Conservation (phyloP, 2,329 filamentous ascomycete genomes). For the Fusarium tjaetaba region DNA sequence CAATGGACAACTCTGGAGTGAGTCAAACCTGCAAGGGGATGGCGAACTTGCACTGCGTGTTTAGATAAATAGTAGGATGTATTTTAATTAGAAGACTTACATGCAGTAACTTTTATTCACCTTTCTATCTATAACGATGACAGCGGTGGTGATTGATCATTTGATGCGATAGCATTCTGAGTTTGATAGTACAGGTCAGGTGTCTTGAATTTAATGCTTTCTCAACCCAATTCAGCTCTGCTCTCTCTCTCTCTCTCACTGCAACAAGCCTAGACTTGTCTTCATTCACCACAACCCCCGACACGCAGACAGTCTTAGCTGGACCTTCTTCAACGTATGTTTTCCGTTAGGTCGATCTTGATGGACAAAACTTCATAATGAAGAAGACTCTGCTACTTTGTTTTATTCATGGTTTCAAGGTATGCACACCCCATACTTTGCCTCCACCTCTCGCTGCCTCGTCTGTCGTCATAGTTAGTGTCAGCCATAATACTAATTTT, state of each 20-base stretch:
- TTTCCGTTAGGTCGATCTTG: background rate
- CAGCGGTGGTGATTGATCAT: background rate
- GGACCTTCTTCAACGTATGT: background rate
- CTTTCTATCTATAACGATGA: background rate
- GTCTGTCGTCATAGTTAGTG: slow-evolving; percentile 5
- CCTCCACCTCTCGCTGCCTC: background rate
- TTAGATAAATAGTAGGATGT: slow-evolving; percentile 51
- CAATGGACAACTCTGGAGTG: slow-evolving; percentile 15
- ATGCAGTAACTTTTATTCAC: slow-evolving; percentile 14
- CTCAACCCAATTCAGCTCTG: slow-evolving; percentile 1
- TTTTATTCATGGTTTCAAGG: slow-evolving; percentile 92
- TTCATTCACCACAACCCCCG: slow-evolving; percentile 15
- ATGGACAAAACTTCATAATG: slow-evolving; percentile 43
- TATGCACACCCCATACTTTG: slow-evolving; percentile 43
- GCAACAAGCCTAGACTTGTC: slow-evolving; percentile 2
- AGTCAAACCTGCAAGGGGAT: slow-evolving; percentile 34
- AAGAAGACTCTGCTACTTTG: slow-evolving; percentile 84
- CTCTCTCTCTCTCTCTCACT: background rate
- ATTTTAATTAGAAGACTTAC: slow-evolving; percentile 56
- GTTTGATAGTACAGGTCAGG: slow-evolving; percentile 12
- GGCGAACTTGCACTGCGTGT: slow-evolving; percentile 40
- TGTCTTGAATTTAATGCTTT: slow-evolving; percentile 9
- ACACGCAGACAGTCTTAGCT: slow-evolving; percentile 1
- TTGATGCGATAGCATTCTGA: background rate
- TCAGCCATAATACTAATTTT: slow-evolving; percentile 8